These are phyloP conservation scores for Chrysoporthe cubensis DNA, from an alignment of 2,329 filamentous ascomycete genomes.

Conservation along the genomic window DNA sequence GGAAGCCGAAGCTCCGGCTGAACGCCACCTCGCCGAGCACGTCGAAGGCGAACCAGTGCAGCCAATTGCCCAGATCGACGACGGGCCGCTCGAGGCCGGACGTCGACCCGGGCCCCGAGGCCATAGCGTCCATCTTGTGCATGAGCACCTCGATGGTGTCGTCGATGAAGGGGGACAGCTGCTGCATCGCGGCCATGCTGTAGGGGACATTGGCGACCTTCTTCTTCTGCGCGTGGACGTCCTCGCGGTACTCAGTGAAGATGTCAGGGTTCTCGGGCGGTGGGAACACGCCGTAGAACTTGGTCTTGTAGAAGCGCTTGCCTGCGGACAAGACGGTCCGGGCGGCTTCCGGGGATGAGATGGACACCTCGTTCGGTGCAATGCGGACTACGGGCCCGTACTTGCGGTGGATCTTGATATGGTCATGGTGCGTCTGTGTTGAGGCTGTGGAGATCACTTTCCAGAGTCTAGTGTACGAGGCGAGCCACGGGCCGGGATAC, in stretches of 20 bases:
- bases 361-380: conserved; percentile 51
- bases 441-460: conserved; percentile 44
- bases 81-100: conserved; percentile 28
- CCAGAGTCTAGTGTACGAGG: conserved; percentile 45
- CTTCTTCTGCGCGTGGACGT: conserved; percentile 60
- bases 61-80: conserved; percentile 53
- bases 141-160: conserved; percentile 53
- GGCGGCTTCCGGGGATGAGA: conserved; percentile 50
- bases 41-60: conserved; percentile 51
- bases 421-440: conserved; percentile 46
- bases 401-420: conserved; percentile 48
- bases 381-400: conserved; percentile 56
- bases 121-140: conserved; percentile 46
- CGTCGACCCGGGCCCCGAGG: conserved; percentile 32
- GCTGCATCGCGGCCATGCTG: conserved; percentile 57
- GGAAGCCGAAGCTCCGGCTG: conserved; percentile 55
- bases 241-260: conserved; percentile 59
- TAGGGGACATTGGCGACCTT: conserved; percentile 56
- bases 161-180: conserved; percentile 55
- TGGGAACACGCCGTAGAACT: conserved; percentile 58
- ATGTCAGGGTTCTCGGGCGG: conserved; percentile 61
- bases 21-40: conserved; percentile 58
- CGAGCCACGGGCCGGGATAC: conserved; percentile 41
- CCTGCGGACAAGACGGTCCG: conserved; percentile 51
- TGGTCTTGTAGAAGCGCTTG: conserved; percentile 57